A percentile compares a stretch with the other conserved stretches of the same genome.
Conservation (phyloP, 2,329 filamentous ascomycete species). For the Pyrenophora tritici-repentis region DNA sequence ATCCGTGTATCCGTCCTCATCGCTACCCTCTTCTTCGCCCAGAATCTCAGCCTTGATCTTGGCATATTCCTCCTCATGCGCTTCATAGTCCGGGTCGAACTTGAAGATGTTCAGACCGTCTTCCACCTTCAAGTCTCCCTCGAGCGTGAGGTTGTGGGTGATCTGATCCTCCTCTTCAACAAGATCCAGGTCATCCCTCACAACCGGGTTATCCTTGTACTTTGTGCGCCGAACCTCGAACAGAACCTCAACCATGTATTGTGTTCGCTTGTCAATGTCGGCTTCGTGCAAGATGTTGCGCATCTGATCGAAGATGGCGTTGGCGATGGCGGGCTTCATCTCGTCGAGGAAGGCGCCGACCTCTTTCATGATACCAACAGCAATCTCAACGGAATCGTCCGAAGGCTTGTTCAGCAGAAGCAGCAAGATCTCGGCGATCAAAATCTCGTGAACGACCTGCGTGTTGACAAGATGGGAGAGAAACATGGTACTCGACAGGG, state of each 20-base stretch:
- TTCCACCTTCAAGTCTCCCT: conserved; percentile 76
- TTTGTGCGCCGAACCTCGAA: conserved; percentile 96
- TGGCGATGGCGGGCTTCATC: conserved; percentile 86
- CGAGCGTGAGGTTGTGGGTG: conserved; percentile 81
- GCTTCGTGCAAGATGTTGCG: conserved; percentile 93
- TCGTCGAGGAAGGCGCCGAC: conserved; percentile 94
- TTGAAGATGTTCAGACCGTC: conserved; percentile 96
- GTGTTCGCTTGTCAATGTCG: conserved; percentile 96
- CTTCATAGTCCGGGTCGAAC: conserved; percentile 85
- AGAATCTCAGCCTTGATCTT: conserved; percentile 91
- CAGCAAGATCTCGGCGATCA: conserved; percentile 89
- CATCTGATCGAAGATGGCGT: conserved; percentile 95
- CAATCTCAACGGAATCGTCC: conserved; percentile 97
- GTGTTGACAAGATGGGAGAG: conserved; percentile 95
- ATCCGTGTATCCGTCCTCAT: conserved; percentile 69
- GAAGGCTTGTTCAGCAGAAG: conserved; percentile 94
- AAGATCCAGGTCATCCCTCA: conserved; percentile 91
- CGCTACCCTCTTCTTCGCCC: conserved; percentile 73
- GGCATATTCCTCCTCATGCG: conserved; percentile 87
- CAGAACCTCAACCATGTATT: conserved; percentile 98
- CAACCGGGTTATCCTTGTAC: conserved; percentile 90
- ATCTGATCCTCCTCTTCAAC: conserved; percentile 99
- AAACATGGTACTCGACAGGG: conserved; percentile 89
- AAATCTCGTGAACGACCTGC: conserved; percentile 91
- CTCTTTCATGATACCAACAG: conserved; percentile 88